Percentiles rank a stretch among this genome's conserved stretches.
phyloP scores from a whole-genome alignment of 805 yeast genomes.

The Candida sithepensis region DNA sequence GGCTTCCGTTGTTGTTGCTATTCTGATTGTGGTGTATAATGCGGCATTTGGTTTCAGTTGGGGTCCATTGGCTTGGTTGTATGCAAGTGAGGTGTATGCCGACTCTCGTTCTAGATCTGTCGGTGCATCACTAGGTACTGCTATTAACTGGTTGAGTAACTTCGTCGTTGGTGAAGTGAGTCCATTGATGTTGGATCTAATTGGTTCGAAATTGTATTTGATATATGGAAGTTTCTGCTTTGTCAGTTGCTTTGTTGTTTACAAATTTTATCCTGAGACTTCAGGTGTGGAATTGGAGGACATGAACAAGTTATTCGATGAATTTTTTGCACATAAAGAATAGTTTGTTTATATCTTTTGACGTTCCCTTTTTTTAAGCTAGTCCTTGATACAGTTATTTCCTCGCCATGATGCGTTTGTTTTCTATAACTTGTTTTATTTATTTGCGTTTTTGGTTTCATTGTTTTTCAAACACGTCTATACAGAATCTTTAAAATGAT shows the following conservation, averaged over 20 bases:
- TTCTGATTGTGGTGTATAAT: conserved; percentile 70
- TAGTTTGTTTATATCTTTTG: background rate
- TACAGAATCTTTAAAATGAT: background rate
- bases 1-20: conserved; percentile 71
- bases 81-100: conserved; percentile 81
- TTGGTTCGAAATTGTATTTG: conserved; percentile 75
- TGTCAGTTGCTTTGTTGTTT: conserved; percentile 38
- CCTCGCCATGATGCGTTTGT: background rate
- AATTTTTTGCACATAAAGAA: conserved; percentile 10
- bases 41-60: conserved; percentile 84
- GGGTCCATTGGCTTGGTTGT: conserved; percentile 91
- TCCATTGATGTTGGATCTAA: conserved; percentile 71
- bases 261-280: conserved; percentile 50
- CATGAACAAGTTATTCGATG: conserved; percentile 48
- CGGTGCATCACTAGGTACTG: conserved; percentile 84
- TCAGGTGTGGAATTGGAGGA: conserved; percentile 51
- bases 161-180: conserved; percentile 90
- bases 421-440: background rate
- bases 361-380: background rate
- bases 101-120: conserved; percentile 69
- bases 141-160: conserved; percentile 87
- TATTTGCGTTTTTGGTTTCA: background rate
- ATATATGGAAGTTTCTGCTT: conserved; percentile 73
- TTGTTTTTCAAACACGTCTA: background rate
- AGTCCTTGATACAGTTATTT: background rate